Base-by-base conservation (phyloP, 345 rosid species). In the Syzygium oleosum region DNA sequence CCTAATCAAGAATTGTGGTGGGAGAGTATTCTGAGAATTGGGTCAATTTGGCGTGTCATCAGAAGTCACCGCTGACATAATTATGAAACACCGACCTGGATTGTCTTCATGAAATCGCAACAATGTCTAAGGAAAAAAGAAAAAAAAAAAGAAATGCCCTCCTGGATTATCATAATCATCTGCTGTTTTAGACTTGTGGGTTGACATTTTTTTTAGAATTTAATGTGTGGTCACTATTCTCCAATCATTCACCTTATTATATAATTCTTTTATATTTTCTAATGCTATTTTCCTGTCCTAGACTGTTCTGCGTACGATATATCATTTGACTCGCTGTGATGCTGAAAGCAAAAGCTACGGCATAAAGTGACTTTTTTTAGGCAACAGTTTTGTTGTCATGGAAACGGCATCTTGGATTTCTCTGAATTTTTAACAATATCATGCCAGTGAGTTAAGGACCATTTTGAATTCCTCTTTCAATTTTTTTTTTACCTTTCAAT, bases 291-390 rank as follows among this genome's bases (percentile, higher is more conserved):
- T 38, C 79, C 41, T 43, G 61, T 51, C 54, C 54, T 9, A 51
- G 12, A 38, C 25, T 38, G 46, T n/a, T n/a, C 46, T 59, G 56
- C 49, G 34, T 55, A 51, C 29, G 73, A 38, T 46, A 27, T 56
- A 54, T 21, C 68, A 53, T 65, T 85, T 88, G 87, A 88, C 87
- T 73, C 80, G 34, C 77, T 12, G 83, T 85, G 43, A 43, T 23
- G 91, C 91, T 88, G 93, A 92, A 88, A 88, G 90, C 89, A 90
- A 89, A 90, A 92, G 92, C 88, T 85, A 91, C 91, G 84, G 85
- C 90, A 88, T 90, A 85, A 86, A 78, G 52, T 13, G 51, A 25
- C 87, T 91, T 87, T 77, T 88, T 85, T 85, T 27, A 63, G 87
- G 77, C 89, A 31, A 58, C 52, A 14, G 55, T 51, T 86, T 89